Evolutionary conservation across 768 basidiomycete species (phyloP).

Genomic region (Paxillus ammoniavirescens): DNA sequence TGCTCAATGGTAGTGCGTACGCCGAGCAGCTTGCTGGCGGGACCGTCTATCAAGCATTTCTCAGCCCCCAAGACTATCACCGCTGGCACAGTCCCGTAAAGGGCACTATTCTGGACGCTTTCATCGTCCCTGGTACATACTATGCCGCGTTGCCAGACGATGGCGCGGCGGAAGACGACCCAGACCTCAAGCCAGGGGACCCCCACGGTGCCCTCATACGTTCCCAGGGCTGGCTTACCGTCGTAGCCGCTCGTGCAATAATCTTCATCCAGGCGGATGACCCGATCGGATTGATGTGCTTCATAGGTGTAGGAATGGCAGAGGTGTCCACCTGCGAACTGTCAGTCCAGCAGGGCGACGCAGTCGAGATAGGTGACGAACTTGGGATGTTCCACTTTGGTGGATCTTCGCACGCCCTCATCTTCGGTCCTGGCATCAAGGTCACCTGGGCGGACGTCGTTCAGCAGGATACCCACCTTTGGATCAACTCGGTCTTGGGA

Average conservation of each 20-base stretch:
- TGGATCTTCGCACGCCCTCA: slow-evolving; percentile 46
- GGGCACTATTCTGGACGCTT: slow-evolving; percentile 36
- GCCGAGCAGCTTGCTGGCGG: slow-evolving; percentile 45
- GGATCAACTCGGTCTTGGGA: slow-evolving; percentile 10
- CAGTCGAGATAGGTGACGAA: slow-evolving; percentile 49
- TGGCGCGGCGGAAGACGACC: not conserved
- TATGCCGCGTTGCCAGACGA: slow-evolving; percentile 14
- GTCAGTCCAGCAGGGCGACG: slow-evolving; percentile 44
- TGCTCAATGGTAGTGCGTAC: slow-evolving; percentile 41
- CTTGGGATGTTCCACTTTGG: slow-evolving; percentile 65
- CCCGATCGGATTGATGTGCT: slow-evolving; percentile 51
- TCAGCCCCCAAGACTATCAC: slow-evolving; percentile 51
- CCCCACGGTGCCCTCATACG: slow-evolving; percentile 21
- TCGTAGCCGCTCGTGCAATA: slow-evolving; percentile 47
- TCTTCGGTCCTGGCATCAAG: slow-evolving; percentile 35
- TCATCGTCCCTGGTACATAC: slow-evolving; percentile 27
- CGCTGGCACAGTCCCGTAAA: slow-evolving; percentile 60
- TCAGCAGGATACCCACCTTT: not conserved
- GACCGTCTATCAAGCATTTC: slow-evolving; percentile 55
- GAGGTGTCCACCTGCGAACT: slow-evolving; percentile 61
- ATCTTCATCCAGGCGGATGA: slow-evolving; percentile 56
- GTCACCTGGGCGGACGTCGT: not conserved
- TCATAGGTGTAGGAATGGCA: slow-evolving; percentile 59
- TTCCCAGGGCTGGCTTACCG: slow-evolving; percentile 42
- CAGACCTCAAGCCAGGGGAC: slow-evolving; percentile 2